A percentile compares a stretch with the other conserved stretches of the same genome.
phyloP scores from a whole-genome alignment of 495 filamentous ascomycete species.

The Antarctomyces pellizariae region DNA sequence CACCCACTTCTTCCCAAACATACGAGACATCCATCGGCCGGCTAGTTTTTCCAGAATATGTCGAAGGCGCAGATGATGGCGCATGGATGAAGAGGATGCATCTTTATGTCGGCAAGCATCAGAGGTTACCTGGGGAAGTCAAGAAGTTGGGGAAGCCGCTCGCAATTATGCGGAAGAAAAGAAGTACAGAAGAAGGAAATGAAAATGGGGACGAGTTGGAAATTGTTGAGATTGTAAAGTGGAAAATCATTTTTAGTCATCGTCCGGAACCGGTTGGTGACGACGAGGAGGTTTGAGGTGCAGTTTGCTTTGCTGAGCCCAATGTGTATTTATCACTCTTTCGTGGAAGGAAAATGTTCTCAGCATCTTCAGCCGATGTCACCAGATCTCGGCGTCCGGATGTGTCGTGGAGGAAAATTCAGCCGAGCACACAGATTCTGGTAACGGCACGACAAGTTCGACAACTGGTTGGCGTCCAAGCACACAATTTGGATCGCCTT shows the following conservation, averaged over 20 bases:
- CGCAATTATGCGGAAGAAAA: conserved; percentile 43
- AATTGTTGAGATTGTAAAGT: conserved; percentile 70
- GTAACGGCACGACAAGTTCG: no score
- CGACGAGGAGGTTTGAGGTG: no score
- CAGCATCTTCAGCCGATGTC: no score
- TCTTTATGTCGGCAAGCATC: conserved; percentile 71
- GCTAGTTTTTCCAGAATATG: conserved; percentile 57
- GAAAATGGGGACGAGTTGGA: conserved; percentile 18
- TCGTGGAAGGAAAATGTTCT: no score
- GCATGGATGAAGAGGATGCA: conserved; percentile 79
- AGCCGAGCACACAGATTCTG: no score
- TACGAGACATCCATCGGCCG: conserved; percentile 39
- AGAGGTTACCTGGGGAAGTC: conserved; percentile 73
- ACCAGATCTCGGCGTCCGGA: no score
- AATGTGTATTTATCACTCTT: no score
- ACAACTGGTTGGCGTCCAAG: no score
- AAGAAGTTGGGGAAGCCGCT: conserved; percentile 61
- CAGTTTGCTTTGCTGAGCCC: no score
- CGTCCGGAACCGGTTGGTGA: conserved; percentile 78
- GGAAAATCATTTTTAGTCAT: conserved; percentile 68
- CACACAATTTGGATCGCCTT: no score
- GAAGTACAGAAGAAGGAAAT: conserved; percentile 8
- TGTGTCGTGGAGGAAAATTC: no score
- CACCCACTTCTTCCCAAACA: conserved; percentile 5
- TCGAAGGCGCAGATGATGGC: conserved; percentile 20